A percentile compares a stretch with the other conserved stretches of the same genome.
phyloP scores from a whole-genome alignment of 2,329 filamentous ascomycete species.

The Triangularia verruculosa region DNA sequence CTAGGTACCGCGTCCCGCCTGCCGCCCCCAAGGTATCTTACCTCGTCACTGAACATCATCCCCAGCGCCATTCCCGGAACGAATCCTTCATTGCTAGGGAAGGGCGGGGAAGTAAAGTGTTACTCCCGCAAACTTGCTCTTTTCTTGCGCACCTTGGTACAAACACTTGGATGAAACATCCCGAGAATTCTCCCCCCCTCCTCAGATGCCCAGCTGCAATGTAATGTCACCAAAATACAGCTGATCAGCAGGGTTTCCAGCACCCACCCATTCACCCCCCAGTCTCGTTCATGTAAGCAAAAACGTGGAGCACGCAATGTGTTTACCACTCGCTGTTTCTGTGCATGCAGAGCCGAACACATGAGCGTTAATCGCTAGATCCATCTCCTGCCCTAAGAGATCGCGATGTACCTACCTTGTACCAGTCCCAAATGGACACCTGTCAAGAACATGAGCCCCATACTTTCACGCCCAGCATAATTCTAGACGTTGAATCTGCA shows the following conservation, averaged over 20 bases:
- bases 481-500: neutral
- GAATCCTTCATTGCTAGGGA: too few relatives aligned
- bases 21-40: neutral
- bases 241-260: neutral
- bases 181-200: neutral
- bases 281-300: neutral
- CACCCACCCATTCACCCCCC: too few relatives aligned
- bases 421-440: neutral
- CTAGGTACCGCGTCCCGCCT: neutral
- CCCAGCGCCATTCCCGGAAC: too few relatives aligned
- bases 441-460: neutral
- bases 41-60: neutral
- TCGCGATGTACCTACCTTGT: neutral
- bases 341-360: neutral
- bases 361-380: neutral
- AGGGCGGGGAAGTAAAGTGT: neutral
- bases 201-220: neutral
- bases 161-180: neutral
- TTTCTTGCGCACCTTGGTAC: neutral
- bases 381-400: neutral
- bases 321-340: neutral
- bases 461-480: neutral
- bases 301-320: neutral
- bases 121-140: conserved; percentile 12
- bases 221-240: neutral